These are phyloP conservation scores for Sphaerostilbella broomeana DNA, from an alignment of 2,329 filamentous ascomycete genomes.

Conservation along the genomic window DNA sequence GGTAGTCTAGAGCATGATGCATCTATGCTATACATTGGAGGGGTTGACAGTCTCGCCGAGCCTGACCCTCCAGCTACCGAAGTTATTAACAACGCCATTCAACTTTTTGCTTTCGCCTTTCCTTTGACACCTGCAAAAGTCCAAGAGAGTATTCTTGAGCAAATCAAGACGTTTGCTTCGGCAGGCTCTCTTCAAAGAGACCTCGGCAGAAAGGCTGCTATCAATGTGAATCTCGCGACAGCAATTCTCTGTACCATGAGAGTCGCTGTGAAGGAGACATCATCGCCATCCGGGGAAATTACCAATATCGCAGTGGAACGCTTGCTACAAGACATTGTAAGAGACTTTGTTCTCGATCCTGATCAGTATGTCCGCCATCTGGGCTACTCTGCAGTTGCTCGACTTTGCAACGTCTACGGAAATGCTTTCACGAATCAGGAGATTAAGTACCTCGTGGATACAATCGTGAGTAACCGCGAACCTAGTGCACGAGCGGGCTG, in stretches of 20 bases:
- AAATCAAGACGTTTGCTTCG: conserved; percentile 83
- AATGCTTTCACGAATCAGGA: conserved; percentile 84
- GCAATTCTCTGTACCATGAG: conserved; percentile 76
- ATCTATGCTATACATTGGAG: conserved; percentile 64
- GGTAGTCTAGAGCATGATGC: conserved; percentile 86
- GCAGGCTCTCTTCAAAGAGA: conserved; percentile 76
- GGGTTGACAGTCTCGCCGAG: conserved; percentile 34
- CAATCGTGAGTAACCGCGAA: conserved; percentile 88
- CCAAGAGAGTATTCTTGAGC: conserved; percentile 92
- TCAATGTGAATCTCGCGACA: conserved; percentile 81
- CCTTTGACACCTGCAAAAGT: conserved; percentile 85
- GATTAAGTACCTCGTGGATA: conserved; percentile 87
- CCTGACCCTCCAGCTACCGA: conserved; percentile 85
- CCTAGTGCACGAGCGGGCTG: conserved; percentile 90
- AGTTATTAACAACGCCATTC: conserved; percentile 89
- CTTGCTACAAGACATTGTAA: conserved; percentile 67
- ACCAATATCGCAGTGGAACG: conserved; percentile 72
- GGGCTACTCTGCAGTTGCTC: conserved; percentile 77
- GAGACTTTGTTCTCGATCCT: conserved; percentile 69
- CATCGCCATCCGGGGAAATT: conserved; percentile 64
- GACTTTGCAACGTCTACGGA: conserved; percentile 77
- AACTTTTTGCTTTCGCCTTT: conserved; percentile 85
- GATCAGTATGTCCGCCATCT: conserved; percentile 83
- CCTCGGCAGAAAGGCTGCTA: conserved; percentile 79
- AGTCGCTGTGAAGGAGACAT: conserved; percentile 75